phyloP scores from a whole-genome alignment of 2,329 filamentous ascomycete genomes.

The Bisporella sp. region DNA sequence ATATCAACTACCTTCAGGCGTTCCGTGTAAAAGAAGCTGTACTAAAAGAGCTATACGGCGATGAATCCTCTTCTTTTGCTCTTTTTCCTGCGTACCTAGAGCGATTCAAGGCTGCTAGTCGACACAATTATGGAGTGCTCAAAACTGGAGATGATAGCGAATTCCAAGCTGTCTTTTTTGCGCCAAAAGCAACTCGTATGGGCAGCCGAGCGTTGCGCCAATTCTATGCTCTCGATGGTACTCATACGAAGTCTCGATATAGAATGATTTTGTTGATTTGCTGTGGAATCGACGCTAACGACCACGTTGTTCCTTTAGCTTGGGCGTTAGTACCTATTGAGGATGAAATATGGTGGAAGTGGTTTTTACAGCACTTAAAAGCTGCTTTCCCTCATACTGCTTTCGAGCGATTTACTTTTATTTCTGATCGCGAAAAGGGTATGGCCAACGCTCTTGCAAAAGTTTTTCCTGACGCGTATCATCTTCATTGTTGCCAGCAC shows the following conservation, averaged over 20 bases:
- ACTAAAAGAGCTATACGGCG: background rate
- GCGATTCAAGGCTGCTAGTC: background rate
- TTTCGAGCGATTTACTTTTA: background rate
- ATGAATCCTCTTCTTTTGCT: conserved; percentile 1
- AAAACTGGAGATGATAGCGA: background rate
- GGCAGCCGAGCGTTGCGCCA: background rate
- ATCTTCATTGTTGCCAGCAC: background rate
- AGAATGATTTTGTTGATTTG: too few species aligned
- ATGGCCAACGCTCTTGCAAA: background rate
- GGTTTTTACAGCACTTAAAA: background rate
- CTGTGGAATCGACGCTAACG: too few species aligned
- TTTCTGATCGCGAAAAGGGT: too few species aligned
- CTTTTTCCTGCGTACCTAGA: background rate
- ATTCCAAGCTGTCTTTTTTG: background rate
- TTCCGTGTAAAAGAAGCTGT: background rate
- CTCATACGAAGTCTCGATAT: too few species aligned
- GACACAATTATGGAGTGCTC: background rate
- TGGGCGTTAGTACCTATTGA: too few species aligned
- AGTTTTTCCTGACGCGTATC: background rate
- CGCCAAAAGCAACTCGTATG: background rate
- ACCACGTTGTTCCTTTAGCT: too few species aligned
- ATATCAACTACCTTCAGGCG: background rate
- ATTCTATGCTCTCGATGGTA: background rate
- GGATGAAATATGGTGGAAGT: background rate
- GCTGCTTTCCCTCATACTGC: background rate